These are phyloP conservation scores for Fusarium nodosum DNA, from an alignment of 2,329 filamentous ascomycete genomes.

Conservation along the genomic window DNA sequence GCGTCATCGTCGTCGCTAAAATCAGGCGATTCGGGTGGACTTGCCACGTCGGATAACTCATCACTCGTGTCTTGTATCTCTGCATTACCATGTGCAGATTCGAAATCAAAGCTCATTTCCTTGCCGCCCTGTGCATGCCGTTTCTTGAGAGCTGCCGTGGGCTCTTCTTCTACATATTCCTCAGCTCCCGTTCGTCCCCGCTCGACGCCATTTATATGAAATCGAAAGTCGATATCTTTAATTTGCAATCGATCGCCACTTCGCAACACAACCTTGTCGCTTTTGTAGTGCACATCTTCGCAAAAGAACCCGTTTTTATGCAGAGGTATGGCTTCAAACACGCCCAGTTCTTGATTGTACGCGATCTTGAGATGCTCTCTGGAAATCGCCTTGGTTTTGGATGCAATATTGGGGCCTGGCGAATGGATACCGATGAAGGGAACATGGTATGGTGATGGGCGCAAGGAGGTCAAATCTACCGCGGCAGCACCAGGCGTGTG, in stretches of 20 bases:
- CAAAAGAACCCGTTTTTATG: constrained; percentile 78
- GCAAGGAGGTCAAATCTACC: constrained; percentile 70
- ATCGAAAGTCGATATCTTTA: constrained; percentile 76
- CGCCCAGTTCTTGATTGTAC: constrained; percentile 72
- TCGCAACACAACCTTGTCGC: constrained; percentile 68
- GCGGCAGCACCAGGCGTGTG: constrained; percentile 71
- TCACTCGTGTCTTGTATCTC: constrained; percentile 70
- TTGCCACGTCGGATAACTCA: constrained; percentile 62
- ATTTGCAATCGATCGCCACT: constrained; percentile 79
- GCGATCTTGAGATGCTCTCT: constrained; percentile 79
- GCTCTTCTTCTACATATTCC: constrained; percentile 64
- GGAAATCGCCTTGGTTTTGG: constrained; percentile 79
- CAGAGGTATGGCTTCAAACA: constrained; percentile 74
- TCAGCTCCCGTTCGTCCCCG: constrained; percentile 71
- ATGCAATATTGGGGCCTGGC: constrained; percentile 70
- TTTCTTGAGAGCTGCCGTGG: constrained; percentile 58
- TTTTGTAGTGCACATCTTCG: constrained; percentile 70
- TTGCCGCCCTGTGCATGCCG: constrained; percentile 70
- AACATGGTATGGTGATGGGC: constrained; percentile 72
- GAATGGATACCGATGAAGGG: constrained; percentile 81
- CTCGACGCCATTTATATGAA: constrained; percentile 76
- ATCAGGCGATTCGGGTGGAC: constrained; percentile 58
- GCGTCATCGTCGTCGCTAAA: constrained; percentile 56
- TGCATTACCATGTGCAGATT: constrained; percentile 70
- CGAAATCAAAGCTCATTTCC: constrained; percentile 81